Evolutionary conservation across 768 basidiomycete genomes (phyloP).

Genomic region (Nidularia pulvinata): DNA sequence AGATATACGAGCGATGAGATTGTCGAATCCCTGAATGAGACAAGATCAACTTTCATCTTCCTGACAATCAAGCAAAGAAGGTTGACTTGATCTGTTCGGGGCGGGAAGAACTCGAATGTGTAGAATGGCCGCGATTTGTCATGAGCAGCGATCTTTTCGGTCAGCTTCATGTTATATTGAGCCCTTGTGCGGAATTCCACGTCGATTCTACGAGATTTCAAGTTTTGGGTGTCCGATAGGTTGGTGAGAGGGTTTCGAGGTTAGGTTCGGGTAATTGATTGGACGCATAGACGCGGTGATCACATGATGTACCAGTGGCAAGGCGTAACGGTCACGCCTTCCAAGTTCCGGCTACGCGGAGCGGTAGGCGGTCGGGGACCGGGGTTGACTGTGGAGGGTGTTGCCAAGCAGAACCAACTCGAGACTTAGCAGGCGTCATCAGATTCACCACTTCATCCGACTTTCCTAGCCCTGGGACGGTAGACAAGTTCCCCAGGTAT

Average conservation of each 20-base stretch:
- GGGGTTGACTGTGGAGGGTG: background rate
- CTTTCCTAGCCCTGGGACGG: background rate
- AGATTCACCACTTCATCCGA: background rate
- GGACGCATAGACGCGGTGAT: background rate
- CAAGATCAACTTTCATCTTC: constrained; percentile 2
- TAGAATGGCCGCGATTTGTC: constrained; percentile 66
- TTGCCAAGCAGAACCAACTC: background rate
- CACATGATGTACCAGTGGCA: background rate
- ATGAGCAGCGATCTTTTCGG: constrained; percentile 59
- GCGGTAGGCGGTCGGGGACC: too few species aligned
- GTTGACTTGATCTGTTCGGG: constrained; percentile 83
- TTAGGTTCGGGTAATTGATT: too few species aligned
- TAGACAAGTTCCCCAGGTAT: background rate
- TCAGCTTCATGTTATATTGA: constrained; percentile 61
- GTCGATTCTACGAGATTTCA: background rate
- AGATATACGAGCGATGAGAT: constrained; percentile 85
- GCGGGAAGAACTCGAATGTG: constrained; percentile 97
- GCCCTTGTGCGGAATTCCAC: background rate
- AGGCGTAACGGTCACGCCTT: too few species aligned
- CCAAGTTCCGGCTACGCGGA: too few species aligned
- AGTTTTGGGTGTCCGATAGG: too few species aligned
- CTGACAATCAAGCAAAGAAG: background rate
- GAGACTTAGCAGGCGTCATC: background rate
- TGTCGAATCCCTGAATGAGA: constrained; percentile 76
- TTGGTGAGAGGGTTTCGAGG: too few species aligned